Percentiles rank a stretch among this genome's conserved stretches.
These are phyloP conservation scores for Beauveria sp. DNA, from an alignment of 2,329 filamentous ascomycete species.

Conservation along the genomic window DNA sequence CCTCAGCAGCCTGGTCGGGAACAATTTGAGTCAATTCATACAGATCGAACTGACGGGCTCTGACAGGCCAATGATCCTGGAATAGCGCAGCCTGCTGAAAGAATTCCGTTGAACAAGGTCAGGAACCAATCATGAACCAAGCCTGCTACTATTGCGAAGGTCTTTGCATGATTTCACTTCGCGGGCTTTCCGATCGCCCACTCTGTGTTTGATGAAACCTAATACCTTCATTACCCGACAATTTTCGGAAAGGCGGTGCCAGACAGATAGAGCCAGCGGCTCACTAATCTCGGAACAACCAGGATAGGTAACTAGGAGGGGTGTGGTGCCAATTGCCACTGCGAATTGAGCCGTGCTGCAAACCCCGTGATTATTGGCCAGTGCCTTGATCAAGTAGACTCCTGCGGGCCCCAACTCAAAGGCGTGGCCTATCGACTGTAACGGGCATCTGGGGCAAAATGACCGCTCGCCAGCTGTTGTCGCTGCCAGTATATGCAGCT, in stretches of 20 bases:
- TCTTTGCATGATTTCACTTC: not conserved
- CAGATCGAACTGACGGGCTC: not conserved
- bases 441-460: not conserved
- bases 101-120: not conserved
- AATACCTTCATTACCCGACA: not conserved
- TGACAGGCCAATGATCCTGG: not conserved
- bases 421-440: not conserved
- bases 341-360: not conserved
- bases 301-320: not conserved
- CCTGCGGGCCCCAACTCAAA: not conserved
- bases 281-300: slow-evolving; percentile 7
- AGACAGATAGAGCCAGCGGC: not conserved
- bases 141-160: not conserved
- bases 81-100: not conserved
- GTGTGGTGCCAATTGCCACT: not conserved
- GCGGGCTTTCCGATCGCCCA: not conserved
- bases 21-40: not conserved
- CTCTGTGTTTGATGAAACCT: not conserved
- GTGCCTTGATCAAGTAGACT: slow-evolving; percentile 7
- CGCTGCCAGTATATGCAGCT: not conserved
- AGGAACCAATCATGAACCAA: not conserved
- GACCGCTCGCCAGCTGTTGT: not conserved
- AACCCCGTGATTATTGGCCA: slow-evolving; percentile 2
- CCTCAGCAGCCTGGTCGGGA: not conserved
- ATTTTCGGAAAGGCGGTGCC: slow-evolving; percentile 5